Evolutionary conservation across 306 rosid species (phyloP), one percentile per base, ranked within the genome.

Genomic region (Quercus aquifolioides): DNA sequence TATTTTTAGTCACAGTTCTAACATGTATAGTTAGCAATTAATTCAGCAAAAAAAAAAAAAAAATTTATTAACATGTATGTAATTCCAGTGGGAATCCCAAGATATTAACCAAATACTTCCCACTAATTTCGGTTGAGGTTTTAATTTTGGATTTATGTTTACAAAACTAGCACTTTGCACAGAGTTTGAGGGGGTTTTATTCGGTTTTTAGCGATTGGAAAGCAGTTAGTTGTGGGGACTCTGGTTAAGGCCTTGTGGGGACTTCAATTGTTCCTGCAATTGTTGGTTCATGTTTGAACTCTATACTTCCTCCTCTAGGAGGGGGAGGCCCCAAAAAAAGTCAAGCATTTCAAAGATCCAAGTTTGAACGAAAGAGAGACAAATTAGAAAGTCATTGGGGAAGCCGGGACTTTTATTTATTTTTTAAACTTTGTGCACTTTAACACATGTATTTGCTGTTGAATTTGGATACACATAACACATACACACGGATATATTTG

Each of bases 1-100:
- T 49, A 49, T 49, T 49, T 49, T 49, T 49, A 49, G 54, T 3
- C 54, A 49, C 54, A 49, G 54, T 12, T 49, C 12, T 49, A 10
- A 49, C 65, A 59, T 23, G 65, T 13, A 13, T 23, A 59, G 23
- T 11, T 23, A 28, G 11, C 14, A n/a, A 56, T 56, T 6, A 6
- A 56, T 8, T 56, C 23, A n/a, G 10, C 62, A n/a, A 21, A 21
- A 38, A 5, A 38, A 21, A 38, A 5, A 38, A 5, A 38, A n/a
- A 4, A 57, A 2, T 6, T 9, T 58, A 1, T 8, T 8, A n/a
- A 9, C 14, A 58, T 58, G n/a, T 74, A 38, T 63, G 57, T 62
- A 73, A 78, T 78, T 35, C 31, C 77, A 70, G 55, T 81, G 78
- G 56, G 77, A 82, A 77, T 86, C 87, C 76, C 89, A 60, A 83